A percentile compares a stretch with the other conserved stretches of the same genome.
phyloP scores from a whole-genome alignment of 2,329 filamentous ascomycete genomes.

The Epichloe aotearoae region DNA sequence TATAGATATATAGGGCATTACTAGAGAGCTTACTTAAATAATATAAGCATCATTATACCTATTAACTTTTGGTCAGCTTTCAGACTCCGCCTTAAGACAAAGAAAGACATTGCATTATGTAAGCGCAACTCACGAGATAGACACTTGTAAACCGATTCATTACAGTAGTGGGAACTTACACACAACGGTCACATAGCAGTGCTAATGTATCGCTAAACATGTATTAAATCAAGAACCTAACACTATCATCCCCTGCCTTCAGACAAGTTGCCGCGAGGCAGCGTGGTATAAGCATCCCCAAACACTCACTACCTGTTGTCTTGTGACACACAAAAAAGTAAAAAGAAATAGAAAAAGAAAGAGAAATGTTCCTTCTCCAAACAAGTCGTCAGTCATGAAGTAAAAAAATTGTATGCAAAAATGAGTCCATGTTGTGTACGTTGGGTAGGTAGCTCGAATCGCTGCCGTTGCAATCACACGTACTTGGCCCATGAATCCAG shows the following conservation, averaged over 20 bases:
- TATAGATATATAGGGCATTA: too few species aligned
- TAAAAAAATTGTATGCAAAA: constrained; percentile 6
- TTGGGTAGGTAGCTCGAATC: not conserved
- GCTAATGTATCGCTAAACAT: not conserved
- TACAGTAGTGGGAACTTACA: too few species aligned
- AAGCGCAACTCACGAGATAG: too few species aligned
- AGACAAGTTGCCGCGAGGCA: constrained; percentile 35
- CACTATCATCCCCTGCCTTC: constrained; percentile 6
- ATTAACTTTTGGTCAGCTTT: too few species aligned
- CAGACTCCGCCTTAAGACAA: too few species aligned
- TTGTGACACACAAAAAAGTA: not conserved
- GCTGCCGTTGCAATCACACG: not conserved
- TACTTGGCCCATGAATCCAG: not conserved
- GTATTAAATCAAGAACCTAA: constrained; percentile 8
- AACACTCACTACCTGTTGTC: not conserved
- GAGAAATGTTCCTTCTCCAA: not conserved
- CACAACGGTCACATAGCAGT: not conserved
- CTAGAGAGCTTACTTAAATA: too few species aligned
- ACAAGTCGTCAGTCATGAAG: constrained; percentile 8
- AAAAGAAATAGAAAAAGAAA: not conserved
- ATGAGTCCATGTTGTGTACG: not conserved
- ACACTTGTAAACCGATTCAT: too few species aligned
- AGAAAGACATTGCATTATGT: too few species aligned
- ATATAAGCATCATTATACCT: too few species aligned
- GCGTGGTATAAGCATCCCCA: constrained; percentile 23